Conservation (phyloP, 805 yeast genomes). For the Spencermartinsiella europaea region DNA sequence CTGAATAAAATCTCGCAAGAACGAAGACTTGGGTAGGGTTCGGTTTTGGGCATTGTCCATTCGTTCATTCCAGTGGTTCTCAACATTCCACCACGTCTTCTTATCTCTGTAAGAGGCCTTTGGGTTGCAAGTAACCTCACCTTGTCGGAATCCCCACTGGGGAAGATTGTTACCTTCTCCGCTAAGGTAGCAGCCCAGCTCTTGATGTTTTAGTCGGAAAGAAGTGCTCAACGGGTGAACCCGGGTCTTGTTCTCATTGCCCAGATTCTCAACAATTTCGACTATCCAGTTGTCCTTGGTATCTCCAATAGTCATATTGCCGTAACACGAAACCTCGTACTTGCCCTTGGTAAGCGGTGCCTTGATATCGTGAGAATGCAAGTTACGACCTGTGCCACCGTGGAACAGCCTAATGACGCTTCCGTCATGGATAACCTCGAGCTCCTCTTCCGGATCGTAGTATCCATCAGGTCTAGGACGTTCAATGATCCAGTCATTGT, state of each 20-base stretch:
- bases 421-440: slow-evolving; percentile 48
- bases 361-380: slow-evolving; percentile 76
- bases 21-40: slow-evolving; percentile 45
- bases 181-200: slow-evolving; percentile 76
- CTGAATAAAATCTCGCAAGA: slow-evolving; percentile 64
- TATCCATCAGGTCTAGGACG: slow-evolving; percentile 21
- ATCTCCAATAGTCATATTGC: slow-evolving; percentile 67
- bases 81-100: slow-evolving; percentile 78
- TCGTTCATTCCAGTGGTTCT: slow-evolving; percentile 54
- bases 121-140: slow-evolving; percentile 77
- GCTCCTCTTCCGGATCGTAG: slow-evolving; percentile 29
- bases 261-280: slow-evolving; percentile 55
- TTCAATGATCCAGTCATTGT: slow-evolving; percentile 70
- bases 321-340: slow-evolving; percentile 87
- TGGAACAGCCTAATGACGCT: slow-evolving; percentile 70
- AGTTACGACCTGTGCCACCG: slow-evolving; percentile 59
- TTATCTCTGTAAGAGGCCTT: slow-evolving; percentile 48
- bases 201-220: slow-evolving; percentile 66
- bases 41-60: slow-evolving; percentile 38
- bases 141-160: slow-evolving; percentile 97
- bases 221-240: slow-evolving; percentile 69
- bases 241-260: slow-evolving; percentile 32
- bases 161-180: slow-evolving; percentile 81
- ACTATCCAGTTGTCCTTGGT: slow-evolving; percentile 84
- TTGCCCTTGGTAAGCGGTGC: slow-evolving; percentile 66